These are phyloP conservation scores for Cymbopogon flexuosus DNA, from an alignment of 202 grass and related monocot genomes.

Conservation along the genomic window DNA sequence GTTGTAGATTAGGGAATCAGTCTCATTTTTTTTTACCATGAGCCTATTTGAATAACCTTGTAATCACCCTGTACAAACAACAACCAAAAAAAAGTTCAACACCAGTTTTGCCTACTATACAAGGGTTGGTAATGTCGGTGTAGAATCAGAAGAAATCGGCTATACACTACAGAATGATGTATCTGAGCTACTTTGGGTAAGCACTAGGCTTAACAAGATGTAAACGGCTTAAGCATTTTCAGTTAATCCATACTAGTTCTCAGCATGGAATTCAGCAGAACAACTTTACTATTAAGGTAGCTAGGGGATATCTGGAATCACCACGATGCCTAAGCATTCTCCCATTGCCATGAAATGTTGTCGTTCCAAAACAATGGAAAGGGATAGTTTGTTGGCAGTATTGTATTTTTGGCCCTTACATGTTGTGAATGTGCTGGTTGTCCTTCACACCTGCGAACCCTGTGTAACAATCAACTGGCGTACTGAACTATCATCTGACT, in stretches of 20 bases:
- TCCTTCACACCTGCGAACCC: not conserved
- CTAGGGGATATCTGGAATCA: not conserved
- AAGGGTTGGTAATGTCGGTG: not conserved
- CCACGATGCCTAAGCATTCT: not conserved
- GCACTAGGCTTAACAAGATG: not conserved
- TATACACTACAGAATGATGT: not conserved
- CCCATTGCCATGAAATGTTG: not conserved
- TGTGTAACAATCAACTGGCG: not conserved
- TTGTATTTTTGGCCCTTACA: not conserved
- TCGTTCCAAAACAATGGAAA: not conserved
- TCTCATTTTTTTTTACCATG: conserved; percentile 8
- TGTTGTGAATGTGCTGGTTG: not conserved
- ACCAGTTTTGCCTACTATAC: not conserved
- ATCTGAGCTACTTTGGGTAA: conserved; percentile 12
- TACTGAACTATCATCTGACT: not conserved
- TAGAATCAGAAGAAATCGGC: not conserved
- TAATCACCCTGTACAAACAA: conserved; percentile 26
- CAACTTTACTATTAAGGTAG: not conserved
- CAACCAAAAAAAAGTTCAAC: not conserved
- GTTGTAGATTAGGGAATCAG: conserved; percentile 5
- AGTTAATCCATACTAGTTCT: not conserved
- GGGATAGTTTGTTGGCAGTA: not conserved
- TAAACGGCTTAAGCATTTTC: conserved; percentile 6
- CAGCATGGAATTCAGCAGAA: not conserved
- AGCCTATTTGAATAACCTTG: conserved; percentile 32